A percentile compares a stretch with the other conserved stretches of the same genome.
Evolutionary conservation across 495 filamentous ascomycete species (phyloP).

Genomic region (Lindgomyces ingoldianus): DNA sequence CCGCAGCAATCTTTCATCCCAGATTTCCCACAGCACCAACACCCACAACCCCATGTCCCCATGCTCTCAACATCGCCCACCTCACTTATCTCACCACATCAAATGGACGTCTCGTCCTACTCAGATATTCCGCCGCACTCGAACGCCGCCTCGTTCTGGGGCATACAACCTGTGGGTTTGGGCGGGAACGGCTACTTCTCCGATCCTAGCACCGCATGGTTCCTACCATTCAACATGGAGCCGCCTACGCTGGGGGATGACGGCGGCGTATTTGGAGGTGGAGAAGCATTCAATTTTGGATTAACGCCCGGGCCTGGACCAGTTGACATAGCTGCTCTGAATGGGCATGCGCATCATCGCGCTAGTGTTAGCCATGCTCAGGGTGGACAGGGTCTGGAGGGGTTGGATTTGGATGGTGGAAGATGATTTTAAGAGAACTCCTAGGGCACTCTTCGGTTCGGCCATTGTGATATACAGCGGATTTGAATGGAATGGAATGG

Average conservation of each 20-base stretch:
- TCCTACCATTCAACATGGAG: conserved; percentile 91
- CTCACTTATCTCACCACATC: conserved; percentile 36
- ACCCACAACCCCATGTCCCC: conserved; percentile 22
- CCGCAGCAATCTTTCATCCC: conserved; percentile 17
- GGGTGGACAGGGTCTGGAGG: conserved; percentile 4
- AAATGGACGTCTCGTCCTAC: conserved; percentile 36
- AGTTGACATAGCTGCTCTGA: not conserved
- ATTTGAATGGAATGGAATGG: too few relatives aligned
- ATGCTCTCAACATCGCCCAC: conserved; percentile 31
- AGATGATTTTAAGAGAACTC: not conserved
- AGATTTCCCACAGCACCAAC: conserved; percentile 25
- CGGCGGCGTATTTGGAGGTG: conserved; percentile 32
- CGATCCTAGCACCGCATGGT: conserved; percentile 74
- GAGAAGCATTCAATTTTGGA: not conserved
- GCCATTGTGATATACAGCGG: too few relatives aligned
- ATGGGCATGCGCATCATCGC: not conserved
- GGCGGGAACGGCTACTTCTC: conserved; percentile 25
- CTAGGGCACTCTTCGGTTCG: too few relatives aligned
- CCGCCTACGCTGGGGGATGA: conserved; percentile 64
- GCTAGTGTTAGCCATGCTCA: conserved; percentile 1
- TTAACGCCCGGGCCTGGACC: not conserved
- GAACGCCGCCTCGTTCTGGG: conserved; percentile 29
- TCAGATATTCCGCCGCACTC: conserved; percentile 20
- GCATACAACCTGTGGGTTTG: conserved; percentile 23
- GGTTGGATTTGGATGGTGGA: conserved; percentile 1